These are phyloP conservation scores for Syncephalastrum monosporum DNA, from an alignment of 371 early-diverging fungal genomes.

Conservation along the genomic window DNA sequence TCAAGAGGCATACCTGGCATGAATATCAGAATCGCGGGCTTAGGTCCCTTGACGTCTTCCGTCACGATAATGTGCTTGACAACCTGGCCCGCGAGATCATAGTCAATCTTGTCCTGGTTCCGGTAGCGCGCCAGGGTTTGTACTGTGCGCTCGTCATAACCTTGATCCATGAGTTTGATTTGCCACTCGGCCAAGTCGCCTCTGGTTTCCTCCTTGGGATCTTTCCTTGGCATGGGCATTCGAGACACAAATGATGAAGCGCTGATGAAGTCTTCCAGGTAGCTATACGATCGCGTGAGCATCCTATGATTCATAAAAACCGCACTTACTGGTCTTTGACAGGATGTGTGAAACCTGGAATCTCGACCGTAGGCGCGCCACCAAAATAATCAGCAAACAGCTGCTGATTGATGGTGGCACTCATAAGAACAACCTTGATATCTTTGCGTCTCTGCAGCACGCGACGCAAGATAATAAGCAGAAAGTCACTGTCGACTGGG, in stretches of 20 bases:
- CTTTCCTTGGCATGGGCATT: slow-evolving; percentile 32
- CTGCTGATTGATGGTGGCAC: slow-evolving; percentile 74
- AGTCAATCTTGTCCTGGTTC: slow-evolving; percentile 62
- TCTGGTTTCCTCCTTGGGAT: slow-evolving; percentile 23
- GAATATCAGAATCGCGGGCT: slow-evolving; percentile 71
- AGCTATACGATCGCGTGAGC: slow-evolving; percentile 13
- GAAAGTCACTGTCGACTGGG: slow-evolving; percentile 61
- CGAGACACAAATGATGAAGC: slow-evolving; percentile 45
- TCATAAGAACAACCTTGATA: slow-evolving; percentile 73
- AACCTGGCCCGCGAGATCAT: slow-evolving; percentile 61
- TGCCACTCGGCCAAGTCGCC: slow-evolving; percentile 44
- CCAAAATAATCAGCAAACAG: slow-evolving; percentile 61
- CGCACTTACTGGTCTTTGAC: slow-evolving; percentile 59
- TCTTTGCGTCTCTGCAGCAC: slow-evolving; percentile 51
- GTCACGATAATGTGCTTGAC: slow-evolving; percentile 60
- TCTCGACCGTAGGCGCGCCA: slow-evolving; percentile 65
- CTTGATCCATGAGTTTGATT: slow-evolving; percentile 40
- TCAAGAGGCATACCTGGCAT: slow-evolving; percentile 54
- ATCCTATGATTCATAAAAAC: not conserved
- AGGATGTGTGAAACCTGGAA: slow-evolving; percentile 83
- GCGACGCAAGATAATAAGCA: slow-evolving; percentile 58
- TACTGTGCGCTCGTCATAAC: slow-evolving; percentile 48
- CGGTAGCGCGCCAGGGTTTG: slow-evolving; percentile 41
- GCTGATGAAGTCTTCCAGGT: slow-evolving; percentile 60
- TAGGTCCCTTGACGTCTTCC: slow-evolving; percentile 29